phyloP scores from a whole-genome alignment of 2,329 filamentous ascomycete genomes.

The Cryphonectria carpinicola region DNA sequence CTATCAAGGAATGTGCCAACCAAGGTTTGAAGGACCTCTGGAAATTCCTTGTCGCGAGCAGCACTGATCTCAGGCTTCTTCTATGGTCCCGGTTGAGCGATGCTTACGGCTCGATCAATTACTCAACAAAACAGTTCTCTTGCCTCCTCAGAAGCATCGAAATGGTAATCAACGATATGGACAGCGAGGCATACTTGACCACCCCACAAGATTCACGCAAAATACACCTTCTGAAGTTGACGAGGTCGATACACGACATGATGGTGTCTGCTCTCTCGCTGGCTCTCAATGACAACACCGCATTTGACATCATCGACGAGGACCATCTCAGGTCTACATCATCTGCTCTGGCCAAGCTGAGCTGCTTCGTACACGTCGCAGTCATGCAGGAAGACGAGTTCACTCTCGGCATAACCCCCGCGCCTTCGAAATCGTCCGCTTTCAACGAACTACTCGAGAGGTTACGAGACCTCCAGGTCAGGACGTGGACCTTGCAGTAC shows the following conservation, averaged over 20 bases:
- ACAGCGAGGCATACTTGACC: slow-evolving; percentile 65
- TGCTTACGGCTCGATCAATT: slow-evolving; percentile 84
- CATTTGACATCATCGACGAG: slow-evolving; percentile 84
- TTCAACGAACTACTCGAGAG: slow-evolving; percentile 66
- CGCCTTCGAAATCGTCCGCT: slow-evolving; percentile 61
- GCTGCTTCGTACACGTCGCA: slow-evolving; percentile 76
- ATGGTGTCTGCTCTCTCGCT: slow-evolving; percentile 72
- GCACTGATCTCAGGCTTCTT: slow-evolving; percentile 80
- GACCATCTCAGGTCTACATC: slow-evolving; percentile 76
- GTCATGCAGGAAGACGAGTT: slow-evolving; percentile 84
- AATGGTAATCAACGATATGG: slow-evolving; percentile 69
- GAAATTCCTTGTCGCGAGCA: slow-evolving; percentile 81
- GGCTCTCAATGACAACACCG: slow-evolving; percentile 66
- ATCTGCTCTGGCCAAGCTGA: slow-evolving; percentile 70
- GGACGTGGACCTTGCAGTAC: slow-evolving; percentile 88
- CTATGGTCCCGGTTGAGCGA: slow-evolving; percentile 91
- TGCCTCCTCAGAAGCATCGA: slow-evolving; percentile 87
- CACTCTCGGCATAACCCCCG: slow-evolving; percentile 71
- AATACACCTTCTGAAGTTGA: slow-evolving; percentile 71
- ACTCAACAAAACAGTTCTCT: slow-evolving; percentile 84
- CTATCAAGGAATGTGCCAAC: slow-evolving; percentile 56
- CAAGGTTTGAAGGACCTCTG: slow-evolving; percentile 75
- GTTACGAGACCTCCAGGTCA: slow-evolving; percentile 84
- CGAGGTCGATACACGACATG: slow-evolving; percentile 80
- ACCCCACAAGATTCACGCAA: slow-evolving; percentile 68